Evolutionary conservation across 805 yeast species (phyloP).

Genomic region (Zygosaccharomyces bisporus): DNA sequence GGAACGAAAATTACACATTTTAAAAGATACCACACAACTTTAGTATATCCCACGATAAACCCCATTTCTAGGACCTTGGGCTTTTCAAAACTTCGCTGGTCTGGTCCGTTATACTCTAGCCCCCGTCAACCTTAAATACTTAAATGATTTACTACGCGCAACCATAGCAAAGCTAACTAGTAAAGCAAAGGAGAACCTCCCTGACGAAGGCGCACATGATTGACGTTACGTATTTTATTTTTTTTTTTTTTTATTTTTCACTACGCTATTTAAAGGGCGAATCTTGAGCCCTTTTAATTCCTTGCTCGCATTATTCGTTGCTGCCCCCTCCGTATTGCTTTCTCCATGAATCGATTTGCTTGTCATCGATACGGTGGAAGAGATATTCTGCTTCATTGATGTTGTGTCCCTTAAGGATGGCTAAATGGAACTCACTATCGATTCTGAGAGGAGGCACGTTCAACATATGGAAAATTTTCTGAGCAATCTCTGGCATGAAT

Average conservation of each 20-base stretch:
- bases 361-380: conserved; percentile 88
- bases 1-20: conserved; percentile 1
- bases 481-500: conserved; percentile 81
- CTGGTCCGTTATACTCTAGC: not conserved
- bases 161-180: not conserved
- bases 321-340: conserved; percentile 75
- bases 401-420: conserved; percentile 75
- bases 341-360: conserved; percentile 85
- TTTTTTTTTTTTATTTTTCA: too few species aligned
- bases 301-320: not conserved
- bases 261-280: not conserved
- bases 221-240: not conserved
- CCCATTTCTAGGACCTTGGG: not conserved
- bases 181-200: conserved; percentile 3
- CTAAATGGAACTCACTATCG: conserved; percentile 67
- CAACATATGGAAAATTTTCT: conserved; percentile 69
- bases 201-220: not conserved
- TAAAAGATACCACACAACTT: not conserved
- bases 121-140: not conserved
- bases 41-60: not conserved
- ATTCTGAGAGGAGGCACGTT: conserved; percentile 78
- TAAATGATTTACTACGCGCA: not conserved
- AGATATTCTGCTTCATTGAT: conserved; percentile 88
- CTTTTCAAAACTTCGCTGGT: not conserved
- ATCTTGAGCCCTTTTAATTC: not conserved